Evolutionary conservation across 2,329 filamentous ascomycete genomes (phyloP), one percentile per base, ranked within the genome.

Genomic region (Microsporum canis): DNA sequence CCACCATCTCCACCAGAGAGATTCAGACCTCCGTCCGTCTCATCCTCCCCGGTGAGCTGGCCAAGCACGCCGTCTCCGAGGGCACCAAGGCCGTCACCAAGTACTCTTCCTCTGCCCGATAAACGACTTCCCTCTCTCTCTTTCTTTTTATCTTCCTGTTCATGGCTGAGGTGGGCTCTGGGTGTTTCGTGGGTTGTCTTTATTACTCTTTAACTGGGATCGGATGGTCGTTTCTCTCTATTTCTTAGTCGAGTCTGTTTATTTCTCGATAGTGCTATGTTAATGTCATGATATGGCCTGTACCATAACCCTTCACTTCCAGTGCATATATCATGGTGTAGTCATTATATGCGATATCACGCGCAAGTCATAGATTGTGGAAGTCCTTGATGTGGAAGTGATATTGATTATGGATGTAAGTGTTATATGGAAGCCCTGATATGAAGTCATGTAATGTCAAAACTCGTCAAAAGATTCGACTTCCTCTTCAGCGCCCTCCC

Each of bases 11-110:
- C 60, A 97, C 94, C 69, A 88, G 94, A 74, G 94, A 99, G 82
- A 99, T 99, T 76, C 94, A 99, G 85, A 99, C 94, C 71, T 96
- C 94, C 78, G 94, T 99, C 71, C 88, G 94, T 69, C 86, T 99
- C 65, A 99, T 99, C 80, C 88, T 99, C 60, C 94, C 94, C 55
- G 94, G 94, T 81, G 94, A 99, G 82, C 85, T 99, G 71, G 94
- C 94, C 78, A 99, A 99, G 88, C 94, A 99, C 81, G 94, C 94
- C 70, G 94, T 99, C 57, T 99, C 94, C 71, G 94, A 99, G 82
- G 94, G 94, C 75, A 99, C 94, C 78, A 99, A 99, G 89, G 94
- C 94, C 62, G 94, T 99, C 71, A 99, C 94, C 84, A 99, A 99
- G 87, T 99, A 97, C 86, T 97, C 92, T 70, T 96, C 92, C 63